Conservation (phyloP, 208 protist species). For the Crithidia acanthocephali region DNA sequence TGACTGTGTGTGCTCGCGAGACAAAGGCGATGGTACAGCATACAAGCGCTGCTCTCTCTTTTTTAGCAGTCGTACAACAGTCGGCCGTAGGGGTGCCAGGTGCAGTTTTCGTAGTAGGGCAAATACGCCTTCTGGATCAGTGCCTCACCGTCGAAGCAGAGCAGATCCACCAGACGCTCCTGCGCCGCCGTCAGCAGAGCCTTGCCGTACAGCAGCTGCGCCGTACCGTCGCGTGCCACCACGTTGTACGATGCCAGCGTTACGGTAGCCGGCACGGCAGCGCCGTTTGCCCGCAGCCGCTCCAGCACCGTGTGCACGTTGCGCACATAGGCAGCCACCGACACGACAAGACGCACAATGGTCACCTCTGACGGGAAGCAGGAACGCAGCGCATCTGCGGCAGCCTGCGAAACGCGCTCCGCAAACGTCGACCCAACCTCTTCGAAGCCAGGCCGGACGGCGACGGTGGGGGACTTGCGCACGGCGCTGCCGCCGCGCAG, state of each 20-base stretch:
- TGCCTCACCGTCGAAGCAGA: slow-evolving; percentile 28
- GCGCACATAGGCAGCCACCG: slow-evolving; percentile 40
- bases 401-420: slow-evolving; percentile 29
- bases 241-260: slow-evolving; percentile 6
- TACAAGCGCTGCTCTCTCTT: too few species aligned
- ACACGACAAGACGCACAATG: slow-evolving; percentile 46
- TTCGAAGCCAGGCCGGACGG: slow-evolving; percentile 2
- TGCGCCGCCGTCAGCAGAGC: slow-evolving; percentile 14
- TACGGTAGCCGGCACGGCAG: slow-evolving; percentile 13
- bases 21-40: neutral
- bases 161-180: slow-evolving; percentile 26
- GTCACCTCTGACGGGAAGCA: slow-evolving; percentile 34
- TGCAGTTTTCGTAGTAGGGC: slow-evolving; percentile 38
- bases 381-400: slow-evolving; percentile 34
- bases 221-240: slow-evolving; percentile 19
- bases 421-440: slow-evolving; percentile 2
- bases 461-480: slow-evolving; percentile 8
- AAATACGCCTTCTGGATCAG: slow-evolving; percentile 29
- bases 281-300: slow-evolving; percentile 14
- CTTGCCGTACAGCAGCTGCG: slow-evolving; percentile 31
- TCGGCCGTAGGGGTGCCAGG: slow-evolving; percentile 37
- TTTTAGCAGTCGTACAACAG: slow-evolving; percentile 34
- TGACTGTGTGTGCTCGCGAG: too few species aligned
- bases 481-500: slow-evolving; percentile 20
- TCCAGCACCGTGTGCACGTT: slow-evolving; percentile 33